phyloP scores from a whole-genome alignment of 768 basidiomycete genomes.

The Dioszegia aurantiaca region DNA sequence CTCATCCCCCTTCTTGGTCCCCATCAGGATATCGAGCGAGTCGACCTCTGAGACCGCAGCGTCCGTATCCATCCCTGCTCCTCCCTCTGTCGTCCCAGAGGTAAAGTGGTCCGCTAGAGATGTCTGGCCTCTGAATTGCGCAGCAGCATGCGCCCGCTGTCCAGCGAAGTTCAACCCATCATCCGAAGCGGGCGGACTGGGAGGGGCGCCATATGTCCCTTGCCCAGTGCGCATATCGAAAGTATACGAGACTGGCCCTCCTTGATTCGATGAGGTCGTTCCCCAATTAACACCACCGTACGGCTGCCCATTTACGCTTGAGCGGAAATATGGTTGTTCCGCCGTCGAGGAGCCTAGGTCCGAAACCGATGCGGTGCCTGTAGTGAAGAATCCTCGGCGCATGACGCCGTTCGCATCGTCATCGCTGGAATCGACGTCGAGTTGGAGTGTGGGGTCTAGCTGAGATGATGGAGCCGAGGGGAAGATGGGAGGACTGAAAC shows the following conservation, averaged over 20 bases:
- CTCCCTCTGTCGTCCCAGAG: not conserved
- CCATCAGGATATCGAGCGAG: not conserved
- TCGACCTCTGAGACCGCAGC: not conserved
- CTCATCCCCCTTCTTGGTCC: not conserved
- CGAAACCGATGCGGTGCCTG: too few relatives aligned
- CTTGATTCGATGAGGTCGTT: not conserved
- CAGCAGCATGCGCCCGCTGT: not conserved
- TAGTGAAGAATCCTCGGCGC: too few relatives aligned
- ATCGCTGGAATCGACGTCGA: conserved; percentile 1
- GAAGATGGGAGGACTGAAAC: conserved; percentile 1
- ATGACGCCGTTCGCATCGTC: too few relatives aligned
- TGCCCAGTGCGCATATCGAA: not conserved
- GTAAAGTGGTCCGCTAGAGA: not conserved
- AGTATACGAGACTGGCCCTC: not conserved
- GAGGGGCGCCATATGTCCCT: not conserved
- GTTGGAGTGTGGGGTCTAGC: not conserved
- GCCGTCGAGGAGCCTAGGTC: too few relatives aligned
- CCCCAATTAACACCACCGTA: conserved; percentile 8
- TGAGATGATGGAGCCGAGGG: not conserved
- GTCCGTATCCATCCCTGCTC: not conserved
- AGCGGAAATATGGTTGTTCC: too few relatives aligned
- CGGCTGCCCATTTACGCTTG: too few relatives aligned
- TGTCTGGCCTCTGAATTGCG: not conserved
- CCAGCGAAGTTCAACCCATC: conserved; percentile 5
- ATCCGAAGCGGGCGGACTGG: conserved; percentile 14